Evolutionary conservation across 768 basidiomycete species (phyloP), one percentile per base, ranked within the genome.

Genomic region (Suillus subluteus): DNA sequence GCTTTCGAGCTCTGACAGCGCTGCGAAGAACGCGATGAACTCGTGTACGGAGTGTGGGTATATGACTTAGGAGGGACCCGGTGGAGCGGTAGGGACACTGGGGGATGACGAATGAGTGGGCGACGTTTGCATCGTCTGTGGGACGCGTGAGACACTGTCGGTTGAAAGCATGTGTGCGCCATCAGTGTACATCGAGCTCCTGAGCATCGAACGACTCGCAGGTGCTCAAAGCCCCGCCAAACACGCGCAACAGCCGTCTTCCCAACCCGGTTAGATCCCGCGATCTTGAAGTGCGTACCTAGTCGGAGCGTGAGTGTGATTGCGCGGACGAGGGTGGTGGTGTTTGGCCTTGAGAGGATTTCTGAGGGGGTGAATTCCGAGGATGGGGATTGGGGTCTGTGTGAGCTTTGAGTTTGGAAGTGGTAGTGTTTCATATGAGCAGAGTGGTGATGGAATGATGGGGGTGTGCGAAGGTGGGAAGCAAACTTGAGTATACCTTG

Each of bases 281-380:
- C 96, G 69, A 98, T 94, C 88, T 98, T 92, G 9, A 96, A 80
- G 73, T 98, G 96, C 78, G 96, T 92, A 3, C 93, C 92, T 18
- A 83, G 81, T 43, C 72, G 78, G 63, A 98, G 83, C 11, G 79
- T 75, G 35, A 98, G 73, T 54, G 83, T 88, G 26, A 98, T 82
- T 58, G 89, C 86, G 59, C 83, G 84, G 43, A 98, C 90, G 37
- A 98, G 84, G 5, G 86, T 43, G 76, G 77, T 67, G 66, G 64
- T 46, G n/a, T 21, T 21, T n/a, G 35, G 12, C 6, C 43, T 62
- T 62, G 16, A 63, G 63, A 26, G 62, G 58, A 18, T 69, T 52
- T 8, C 68, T 68, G 41, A 62, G 32, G 6, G 50, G 3, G 21
- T 13, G 12, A 6, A 23, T 30, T 52, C 26, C 26, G 26, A 26